Evolutionary conservation across 768 basidiomycete genomes (phyloP).

Genomic region (Hericium rajendrae): DNA sequence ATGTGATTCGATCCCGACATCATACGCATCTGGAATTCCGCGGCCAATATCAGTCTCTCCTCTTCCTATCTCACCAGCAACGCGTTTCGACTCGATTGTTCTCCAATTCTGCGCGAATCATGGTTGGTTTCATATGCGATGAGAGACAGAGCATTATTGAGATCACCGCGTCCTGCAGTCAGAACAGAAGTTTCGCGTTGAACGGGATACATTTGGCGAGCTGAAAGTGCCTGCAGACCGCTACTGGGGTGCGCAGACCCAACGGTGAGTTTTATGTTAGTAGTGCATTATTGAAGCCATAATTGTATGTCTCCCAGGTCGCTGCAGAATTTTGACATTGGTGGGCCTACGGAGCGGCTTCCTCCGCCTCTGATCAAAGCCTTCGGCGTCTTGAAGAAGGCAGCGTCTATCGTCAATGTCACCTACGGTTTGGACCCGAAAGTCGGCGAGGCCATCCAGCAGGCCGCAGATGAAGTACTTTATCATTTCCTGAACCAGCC

Average conservation of each 20-base stretch:
- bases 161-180: constrained; percentile 19
- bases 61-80: constrained; percentile 1
- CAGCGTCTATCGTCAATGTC: constrained; percentile 85
- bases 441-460: constrained; percentile 79
- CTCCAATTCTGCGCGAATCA: constrained; percentile 24
- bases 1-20: constrained; percentile 20
- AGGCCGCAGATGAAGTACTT: constrained; percentile 87
- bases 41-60: not conserved
- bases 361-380: constrained; percentile 96
- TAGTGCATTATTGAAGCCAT: not conserved
- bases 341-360: constrained; percentile 86
- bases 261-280: constrained; percentile 44
- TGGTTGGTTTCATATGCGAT: constrained; percentile 22
- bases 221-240: constrained; percentile 79
- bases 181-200: constrained; percentile 55
- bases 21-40: not conserved
- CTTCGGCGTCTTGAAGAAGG: constrained; percentile 96
- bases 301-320: constrained; percentile 42
- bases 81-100: constrained; percentile 16
- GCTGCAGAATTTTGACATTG: constrained; percentile 97
- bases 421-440: constrained; percentile 86
- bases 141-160: not conserved
- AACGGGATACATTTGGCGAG: constrained; percentile 94
- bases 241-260: constrained; percentile 99
- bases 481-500: not conserved